Percentiles rank a stretch among this genome's conserved stretches.
These are phyloP conservation scores for Vitis rupestris DNA, from an alignment of 164 flowering plant species.

Conservation along the genomic window DNA sequence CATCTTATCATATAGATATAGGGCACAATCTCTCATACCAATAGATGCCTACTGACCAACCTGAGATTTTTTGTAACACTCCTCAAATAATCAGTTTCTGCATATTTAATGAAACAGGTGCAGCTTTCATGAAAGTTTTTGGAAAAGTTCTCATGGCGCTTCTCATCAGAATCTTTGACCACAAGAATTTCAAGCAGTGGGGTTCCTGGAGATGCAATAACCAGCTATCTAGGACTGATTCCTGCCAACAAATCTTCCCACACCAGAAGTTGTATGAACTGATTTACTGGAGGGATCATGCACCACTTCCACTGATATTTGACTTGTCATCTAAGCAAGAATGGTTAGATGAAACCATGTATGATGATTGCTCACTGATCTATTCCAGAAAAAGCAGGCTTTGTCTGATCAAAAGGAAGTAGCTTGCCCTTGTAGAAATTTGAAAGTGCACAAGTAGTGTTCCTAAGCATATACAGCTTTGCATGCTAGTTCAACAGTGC, in stretches of 20 bases:
- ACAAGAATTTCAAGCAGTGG: constrained; percentile 91
- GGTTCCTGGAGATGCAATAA: constrained; percentile 79
- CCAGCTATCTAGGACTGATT: constrained; percentile 92
- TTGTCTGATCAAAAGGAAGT: constrained; percentile 47
- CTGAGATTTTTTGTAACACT: no score
- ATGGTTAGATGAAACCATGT: no score
- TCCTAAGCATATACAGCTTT: constrained; percentile 50
- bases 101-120: no score
- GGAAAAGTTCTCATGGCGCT: neutral
- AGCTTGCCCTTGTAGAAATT: constrained; percentile 58
- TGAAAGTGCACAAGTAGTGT: constrained; percentile 56
- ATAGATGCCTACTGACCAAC: no score
- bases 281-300: constrained; percentile 81
- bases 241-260: constrained; percentile 85
- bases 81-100: no score
- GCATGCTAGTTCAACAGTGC: constrained; percentile 44
- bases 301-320: no score
- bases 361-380: no score
- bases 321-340: no score
- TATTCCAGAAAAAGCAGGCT: no score
- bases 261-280: constrained; percentile 74
- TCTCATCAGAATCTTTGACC: constrained; percentile 59
- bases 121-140: no score
- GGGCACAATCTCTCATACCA: no score
- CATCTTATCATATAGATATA: no score